phyloP scores from a whole-genome alignment of 768 basidiomycete genomes.

The Mycena indigotica region DNA sequence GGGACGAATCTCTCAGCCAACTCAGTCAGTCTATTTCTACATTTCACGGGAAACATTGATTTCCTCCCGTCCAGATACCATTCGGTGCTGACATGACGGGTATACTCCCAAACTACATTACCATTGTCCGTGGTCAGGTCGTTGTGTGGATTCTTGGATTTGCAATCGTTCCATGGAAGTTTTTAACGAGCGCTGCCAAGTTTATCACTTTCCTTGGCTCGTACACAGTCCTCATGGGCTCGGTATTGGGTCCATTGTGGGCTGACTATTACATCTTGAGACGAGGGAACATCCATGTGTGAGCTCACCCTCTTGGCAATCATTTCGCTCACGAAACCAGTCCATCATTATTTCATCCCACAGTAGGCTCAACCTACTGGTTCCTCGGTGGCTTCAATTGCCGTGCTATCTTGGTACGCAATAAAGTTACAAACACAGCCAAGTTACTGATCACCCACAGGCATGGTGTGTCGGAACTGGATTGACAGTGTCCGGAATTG shows the following conservation, averaged over 20 bases:
- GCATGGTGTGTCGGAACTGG: slow-evolving; percentile 19
- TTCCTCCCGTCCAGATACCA: slow-evolving; percentile 10
- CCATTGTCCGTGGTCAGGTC: slow-evolving; percentile 27
- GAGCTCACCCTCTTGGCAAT: not conserved
- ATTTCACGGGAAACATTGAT: not conserved
- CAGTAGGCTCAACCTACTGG: slow-evolving; percentile 18
- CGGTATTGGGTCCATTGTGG: slow-evolving; percentile 18
- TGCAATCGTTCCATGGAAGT: slow-evolving; percentile 28
- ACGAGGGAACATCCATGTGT: slow-evolving; percentile 21
- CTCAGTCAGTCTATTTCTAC: slow-evolving; percentile 9
- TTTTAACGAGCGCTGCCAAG: slow-evolving; percentile 21
- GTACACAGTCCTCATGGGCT: slow-evolving; percentile 21
- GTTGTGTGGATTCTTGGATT: slow-evolving; percentile 25
- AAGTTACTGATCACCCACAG: not conserved
- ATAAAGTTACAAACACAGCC: not conserved
- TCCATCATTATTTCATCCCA: slow-evolving; percentile 17
- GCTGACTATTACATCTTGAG: slow-evolving; percentile 19
- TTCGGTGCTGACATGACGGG: slow-evolving; percentile 27
- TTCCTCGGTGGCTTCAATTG: slow-evolving; percentile 22
- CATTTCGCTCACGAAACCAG: not conserved
- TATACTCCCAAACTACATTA: slow-evolving; percentile 24
- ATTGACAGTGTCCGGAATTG: slow-evolving; percentile 20
- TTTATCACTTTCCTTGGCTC: slow-evolving; percentile 23
- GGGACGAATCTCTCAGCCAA: slow-evolving; percentile 23
- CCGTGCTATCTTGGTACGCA: slow-evolving; percentile 18